Base-by-base conservation (phyloP, 148 eudicot genomes). In the Nepenthes mirabilis region DNA sequence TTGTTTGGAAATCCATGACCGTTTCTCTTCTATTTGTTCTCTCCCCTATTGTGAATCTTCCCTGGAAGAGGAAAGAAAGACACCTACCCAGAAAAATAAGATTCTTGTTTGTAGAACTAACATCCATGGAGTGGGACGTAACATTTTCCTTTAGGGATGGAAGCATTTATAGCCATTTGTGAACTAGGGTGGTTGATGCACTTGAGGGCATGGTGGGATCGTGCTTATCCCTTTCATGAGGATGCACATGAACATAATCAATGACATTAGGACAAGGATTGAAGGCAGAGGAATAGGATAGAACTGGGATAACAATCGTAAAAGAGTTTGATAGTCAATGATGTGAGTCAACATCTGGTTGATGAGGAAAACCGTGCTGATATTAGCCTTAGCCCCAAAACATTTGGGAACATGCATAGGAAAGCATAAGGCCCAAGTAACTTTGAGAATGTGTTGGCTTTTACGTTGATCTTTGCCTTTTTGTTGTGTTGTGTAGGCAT, bases 151-250 rank as follows among this genome's bases (percentile, higher is more conserved):
- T 32, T 12, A 23, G 33, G 40, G 37, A 9, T 58, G 40, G 8
- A 13, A 58, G 8, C 11, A 40, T 10, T 37, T 36, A 43, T 37
- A 58, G 1, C 61, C 61, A 37, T 13, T 58, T 40, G 36, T 23
- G 23, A 23, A 23, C 23, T 23, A 23, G 23, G 23, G 23, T 23
- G 23, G 23, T 23, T 23, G 23, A 58, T 7, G 12, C 61, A 40
- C 14, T 58, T 37, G 12, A 58, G 33, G 37, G 48, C 61, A 9
- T 9, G 34, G 23, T 23, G 11, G 61, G 61, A 36, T 58, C 61
- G 4, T 12, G 43, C n/a, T 58, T 58, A 32, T 23, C 23, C 23
- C 23, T 23, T 23, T 23, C 23, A 23, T 23, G 47, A 11, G 2
- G 0, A 6, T 58, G 61, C 23, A 58, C 33, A 37, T 58, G 61